Evolutionary conservation across 164 flowering plant genomes (phyloP).

Genomic region (Annona cherimola): DNA sequence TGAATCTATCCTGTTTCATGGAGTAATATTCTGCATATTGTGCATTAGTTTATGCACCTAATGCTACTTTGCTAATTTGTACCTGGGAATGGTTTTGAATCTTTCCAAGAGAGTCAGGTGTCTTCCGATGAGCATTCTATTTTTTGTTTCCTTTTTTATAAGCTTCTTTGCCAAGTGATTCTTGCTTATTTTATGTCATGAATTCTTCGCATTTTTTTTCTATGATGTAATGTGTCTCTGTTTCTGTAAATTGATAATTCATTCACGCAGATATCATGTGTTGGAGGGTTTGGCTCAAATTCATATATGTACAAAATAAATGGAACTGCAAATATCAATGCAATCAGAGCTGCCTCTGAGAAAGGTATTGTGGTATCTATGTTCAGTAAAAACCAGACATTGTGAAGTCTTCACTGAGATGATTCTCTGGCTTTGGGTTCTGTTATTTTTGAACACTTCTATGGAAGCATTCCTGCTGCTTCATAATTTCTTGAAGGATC

Average conservation of each 20-base stretch:
- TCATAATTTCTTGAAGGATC: no score
- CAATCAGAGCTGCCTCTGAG: slow-evolving; percentile 90
- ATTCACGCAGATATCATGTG: slow-evolving; percentile 72
- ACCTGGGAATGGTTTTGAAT: no score
- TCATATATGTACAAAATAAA: slow-evolving; percentile 87
- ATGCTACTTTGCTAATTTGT: no score
- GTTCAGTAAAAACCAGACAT: no score
- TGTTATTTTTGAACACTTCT: no score
- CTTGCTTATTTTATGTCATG: neutral
- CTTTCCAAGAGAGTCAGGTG: no score
- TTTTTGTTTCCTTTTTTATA: neutral
- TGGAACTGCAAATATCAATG: slow-evolving; percentile 97
- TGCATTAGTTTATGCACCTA: no score
- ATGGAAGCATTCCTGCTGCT: no score
- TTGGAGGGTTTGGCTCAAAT: slow-evolving; percentile 94
- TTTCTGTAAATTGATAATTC: neutral
- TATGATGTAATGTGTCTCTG: neutral
- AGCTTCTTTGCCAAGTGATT: neutral
- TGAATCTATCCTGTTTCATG: no score
- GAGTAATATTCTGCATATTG: no score
- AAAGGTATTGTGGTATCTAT: slow-evolving; percentile 39
- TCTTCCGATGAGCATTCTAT: neutral
- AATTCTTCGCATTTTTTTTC: neutral
- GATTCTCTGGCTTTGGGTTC: neutral
- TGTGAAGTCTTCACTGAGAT: no score